These are phyloP conservation scores for Carnegiea gigantea DNA, from an alignment of 179 eudicot genomes.

Conservation along the genomic window DNA sequence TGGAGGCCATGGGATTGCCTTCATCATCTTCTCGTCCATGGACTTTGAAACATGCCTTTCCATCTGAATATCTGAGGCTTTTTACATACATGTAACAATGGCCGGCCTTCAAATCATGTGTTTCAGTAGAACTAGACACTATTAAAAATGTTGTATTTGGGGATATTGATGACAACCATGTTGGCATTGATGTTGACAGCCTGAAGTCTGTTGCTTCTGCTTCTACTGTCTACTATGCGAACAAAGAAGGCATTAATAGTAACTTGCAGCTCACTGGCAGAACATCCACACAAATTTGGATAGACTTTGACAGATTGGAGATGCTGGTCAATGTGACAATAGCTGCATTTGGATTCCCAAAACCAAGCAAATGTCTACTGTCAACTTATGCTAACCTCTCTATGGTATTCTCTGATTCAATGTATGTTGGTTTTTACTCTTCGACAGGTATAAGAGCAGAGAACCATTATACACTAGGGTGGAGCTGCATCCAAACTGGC, in stretches of 20 bases:
- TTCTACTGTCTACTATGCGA: conserved; percentile 19
- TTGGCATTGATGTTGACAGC: conserved; percentile 33
- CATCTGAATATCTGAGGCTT: conserved; percentile 27
- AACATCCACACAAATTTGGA: conserved; percentile 21
- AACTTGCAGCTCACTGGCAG: conserved; percentile 26
- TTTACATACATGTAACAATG: conserved; percentile 15
- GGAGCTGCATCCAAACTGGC: conserved; percentile 35
- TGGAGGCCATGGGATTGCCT: conserved; percentile 36
- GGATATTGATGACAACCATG: conserved; percentile 34
- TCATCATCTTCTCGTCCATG: conserved; percentile 23
- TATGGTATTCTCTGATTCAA: conserved; percentile 10
- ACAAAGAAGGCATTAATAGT: not conserved
- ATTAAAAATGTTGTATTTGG: not conserved
- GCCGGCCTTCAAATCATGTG: conserved; percentile 23
- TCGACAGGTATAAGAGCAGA: conserved; percentile 19
- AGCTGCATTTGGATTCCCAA: conserved; percentile 25
- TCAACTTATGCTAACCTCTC: conserved; percentile 25
- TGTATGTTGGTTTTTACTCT: conserved; percentile 40
- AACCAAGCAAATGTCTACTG: conserved; percentile 18
- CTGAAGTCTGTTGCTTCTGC: conserved; percentile 19
- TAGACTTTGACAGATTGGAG: conserved; percentile 19
- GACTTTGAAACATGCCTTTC: conserved; percentile 5
- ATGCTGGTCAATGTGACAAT: conserved; percentile 26
- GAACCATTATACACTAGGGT: conserved; percentile 34
- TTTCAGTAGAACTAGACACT: conserved; percentile 36